Conservation (phyloP, 2,329 filamentous ascomycete genomes). For the Dactylellina drechsleri region DNA sequence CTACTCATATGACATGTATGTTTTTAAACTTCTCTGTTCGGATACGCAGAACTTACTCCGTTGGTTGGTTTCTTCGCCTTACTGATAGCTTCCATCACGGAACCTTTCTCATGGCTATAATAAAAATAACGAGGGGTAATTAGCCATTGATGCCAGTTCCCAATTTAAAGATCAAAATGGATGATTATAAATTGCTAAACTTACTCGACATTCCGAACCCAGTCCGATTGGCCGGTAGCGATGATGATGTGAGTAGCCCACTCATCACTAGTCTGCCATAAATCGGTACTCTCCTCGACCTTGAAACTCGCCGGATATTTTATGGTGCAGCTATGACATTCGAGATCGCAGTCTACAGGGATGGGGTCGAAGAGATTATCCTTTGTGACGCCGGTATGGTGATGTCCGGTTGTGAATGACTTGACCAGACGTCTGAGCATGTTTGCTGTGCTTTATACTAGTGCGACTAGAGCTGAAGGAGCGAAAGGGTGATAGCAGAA, state of each 20-base stretch:
- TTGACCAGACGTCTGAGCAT: slow-evolving; percentile 46
- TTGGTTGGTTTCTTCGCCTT: slow-evolving; percentile 51
- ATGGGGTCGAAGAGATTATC: slow-evolving; percentile 52
- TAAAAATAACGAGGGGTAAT: neutral
- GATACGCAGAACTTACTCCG: slow-evolving; percentile 19
- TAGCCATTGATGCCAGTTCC: too few relatives aligned
- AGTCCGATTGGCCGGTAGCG: slow-evolving; percentile 94
- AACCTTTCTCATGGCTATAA: slow-evolving; percentile 77
- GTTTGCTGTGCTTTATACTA: slow-evolving; percentile 1
- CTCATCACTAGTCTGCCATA: slow-evolving; percentile 65
- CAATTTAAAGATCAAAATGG: too few relatives aligned
- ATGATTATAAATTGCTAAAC: neutral
- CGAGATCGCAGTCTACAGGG: slow-evolving; percentile 76
- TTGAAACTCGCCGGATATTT: slow-evolving; percentile 77
- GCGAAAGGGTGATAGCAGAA: too few relatives aligned
- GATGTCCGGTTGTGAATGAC: slow-evolving; percentile 27
- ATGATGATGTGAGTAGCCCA: slow-evolving; percentile 83
- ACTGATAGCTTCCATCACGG: slow-evolving; percentile 80
- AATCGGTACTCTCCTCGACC: slow-evolving; percentile 78
- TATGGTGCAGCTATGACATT: slow-evolving; percentile 85
- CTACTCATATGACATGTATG: neutral
- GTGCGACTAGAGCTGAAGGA: too few relatives aligned
- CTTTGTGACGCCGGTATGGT: slow-evolving; percentile 35
- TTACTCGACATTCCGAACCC: slow-evolving; percentile 81
- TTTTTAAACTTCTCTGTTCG: neutral